Percentiles rank a stretch among this genome's conserved stretches.
phyloP scores from a whole-genome alignment of 2,329 filamentous ascomycete species.

The Ascochyta koolunga region DNA sequence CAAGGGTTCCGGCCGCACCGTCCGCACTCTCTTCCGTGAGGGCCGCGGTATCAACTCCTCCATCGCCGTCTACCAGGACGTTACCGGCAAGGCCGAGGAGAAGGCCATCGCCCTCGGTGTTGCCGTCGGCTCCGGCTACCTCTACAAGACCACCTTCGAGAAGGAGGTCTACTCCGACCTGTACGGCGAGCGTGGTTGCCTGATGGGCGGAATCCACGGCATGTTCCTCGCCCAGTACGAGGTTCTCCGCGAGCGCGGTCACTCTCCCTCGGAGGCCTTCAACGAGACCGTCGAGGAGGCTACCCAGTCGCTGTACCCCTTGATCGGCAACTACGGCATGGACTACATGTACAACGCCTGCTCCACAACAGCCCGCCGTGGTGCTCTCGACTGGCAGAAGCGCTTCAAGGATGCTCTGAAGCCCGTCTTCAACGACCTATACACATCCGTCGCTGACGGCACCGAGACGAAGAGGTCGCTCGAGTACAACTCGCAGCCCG shows the following conservation, averaged over 20 bases:
- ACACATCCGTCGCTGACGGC: constrained; percentile 89
- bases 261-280: constrained; percentile 98
- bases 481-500: constrained; percentile 92
- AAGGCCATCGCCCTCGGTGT: constrained; percentile 96
- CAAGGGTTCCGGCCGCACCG: constrained; percentile 98
- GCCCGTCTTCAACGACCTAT: constrained; percentile 97
- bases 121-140: constrained; percentile 95
- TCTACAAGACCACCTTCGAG: constrained; percentile 99
- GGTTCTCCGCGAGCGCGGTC: constrained; percentile 97
- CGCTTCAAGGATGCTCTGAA: constrained; percentile 98
- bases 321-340: constrained; percentile 98
- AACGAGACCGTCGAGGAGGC: constrained; percentile 99
- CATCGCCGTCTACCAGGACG: constrained; percentile 97
- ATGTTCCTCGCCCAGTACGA: constrained; percentile 99
- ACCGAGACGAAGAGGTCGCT: constrained; percentile 95
- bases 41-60: constrained; percentile 99
- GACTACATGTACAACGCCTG: constrained; percentile 99
- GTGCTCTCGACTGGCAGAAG: constrained; percentile 98
- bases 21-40: constrained; percentile 98
- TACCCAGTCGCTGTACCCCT: constrained; percentile 95
- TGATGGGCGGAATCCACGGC: constrained; percentile 99
- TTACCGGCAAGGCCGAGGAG: constrained; percentile 97
- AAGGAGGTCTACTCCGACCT: constrained; percentile 99
- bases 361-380: constrained; percentile 97
- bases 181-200: constrained; percentile 99